Percentiles rank a stretch among this genome's conserved stretches.
Evolutionary conservation across 2,329 filamentous ascomycete species (phyloP).

Genomic region (Alternaria angustiovoidea): DNA sequence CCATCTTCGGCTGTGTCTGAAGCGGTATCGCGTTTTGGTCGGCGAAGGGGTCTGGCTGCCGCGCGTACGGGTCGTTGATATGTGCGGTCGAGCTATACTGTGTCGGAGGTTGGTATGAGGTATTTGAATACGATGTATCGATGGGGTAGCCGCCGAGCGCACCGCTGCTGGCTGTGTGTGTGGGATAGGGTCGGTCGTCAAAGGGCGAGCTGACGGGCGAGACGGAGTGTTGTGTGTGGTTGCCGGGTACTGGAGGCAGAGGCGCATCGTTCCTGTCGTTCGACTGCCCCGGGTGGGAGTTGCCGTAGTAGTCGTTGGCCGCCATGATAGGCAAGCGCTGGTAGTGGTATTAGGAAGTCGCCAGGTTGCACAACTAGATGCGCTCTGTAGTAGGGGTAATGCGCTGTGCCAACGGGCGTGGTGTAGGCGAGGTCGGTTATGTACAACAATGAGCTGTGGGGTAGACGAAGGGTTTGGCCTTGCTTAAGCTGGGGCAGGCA

Average conservation of each 20-base stretch:
- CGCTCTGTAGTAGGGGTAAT: background rate
- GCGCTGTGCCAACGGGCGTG: background rate
- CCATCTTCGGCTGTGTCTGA: constrained; percentile 51
- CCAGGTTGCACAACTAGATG: background rate
- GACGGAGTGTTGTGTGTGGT: constrained; percentile 40
- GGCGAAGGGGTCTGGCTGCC: constrained; percentile 61
- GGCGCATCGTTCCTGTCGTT: constrained; percentile 46
- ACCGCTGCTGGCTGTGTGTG: constrained; percentile 41
- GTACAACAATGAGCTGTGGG: constrained; percentile 10
- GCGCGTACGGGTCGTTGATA: constrained; percentile 43
- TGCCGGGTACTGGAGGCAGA: constrained; percentile 43
- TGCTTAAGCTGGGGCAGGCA: constrained; percentile 8
- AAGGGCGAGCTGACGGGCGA: constrained; percentile 46
- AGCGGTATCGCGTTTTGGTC: constrained; percentile 60
- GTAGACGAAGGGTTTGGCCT: constrained; percentile 8
- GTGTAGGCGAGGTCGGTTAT: background rate
- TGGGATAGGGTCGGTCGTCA: constrained; percentile 55
- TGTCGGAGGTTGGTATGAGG: constrained; percentile 26
- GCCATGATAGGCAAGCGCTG: constrained; percentile 49
- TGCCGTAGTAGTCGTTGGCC: constrained; percentile 68
- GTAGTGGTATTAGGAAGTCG: background rate
- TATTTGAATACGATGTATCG: constrained; percentile 65
- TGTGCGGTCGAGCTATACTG: constrained; percentile 42
- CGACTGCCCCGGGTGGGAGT: constrained; percentile 39
- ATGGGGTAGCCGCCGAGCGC: constrained; percentile 64